Base-by-base conservation (phyloP, 176 grass and related monocot species). In the Ensete glaucum region DNA sequence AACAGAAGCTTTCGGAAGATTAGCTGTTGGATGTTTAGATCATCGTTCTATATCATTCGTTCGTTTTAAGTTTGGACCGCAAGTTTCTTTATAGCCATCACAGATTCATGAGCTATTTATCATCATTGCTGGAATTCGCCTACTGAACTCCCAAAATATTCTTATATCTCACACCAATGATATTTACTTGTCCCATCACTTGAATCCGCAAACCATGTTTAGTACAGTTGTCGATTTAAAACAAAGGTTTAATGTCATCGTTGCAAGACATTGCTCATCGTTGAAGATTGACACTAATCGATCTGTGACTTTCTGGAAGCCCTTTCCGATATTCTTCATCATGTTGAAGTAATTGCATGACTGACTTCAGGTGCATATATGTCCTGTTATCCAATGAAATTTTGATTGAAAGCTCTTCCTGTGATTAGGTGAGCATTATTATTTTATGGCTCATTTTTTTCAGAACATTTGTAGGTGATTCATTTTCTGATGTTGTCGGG, bases 401-500 rank as follows among this genome's bases (percentile, higher is more conserved):
- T 27, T 3, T 27, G n/a, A 13, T 65, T 21, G 9, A 11, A 26
- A 65, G 22, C 23, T 26, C 62, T 64, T n/a, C 24, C 9, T 64
- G 12, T 22, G 2, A 25, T 25, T 25, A 64, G 24, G 62, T 9
- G 24, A 64, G 23, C 8, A 20, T 64, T 25, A 64, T 23, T 64
- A 9, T 21, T 64, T 15, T 65, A 29, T n/a, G 27, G 63, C 63
- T 65, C 22, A 65, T 65, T 65, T 25, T 65, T 65, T 65, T 65
- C 24, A 65, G 20, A 65, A 65, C 11, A 1, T 43, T 27, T 82
- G 50, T 72, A 95, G 91, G 91, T 68, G 84, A 87, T 66, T 91
- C 87, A 81, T 93, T 98, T 64, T 89, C 86, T 78, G 94, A 98
- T 82, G 90, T 98, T 7, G 94, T 98, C 78, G 94, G 94, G 59